phyloP scores from a whole-genome alignment of 768 basidiomycete species.

The Xerocomellus intermedius region DNA sequence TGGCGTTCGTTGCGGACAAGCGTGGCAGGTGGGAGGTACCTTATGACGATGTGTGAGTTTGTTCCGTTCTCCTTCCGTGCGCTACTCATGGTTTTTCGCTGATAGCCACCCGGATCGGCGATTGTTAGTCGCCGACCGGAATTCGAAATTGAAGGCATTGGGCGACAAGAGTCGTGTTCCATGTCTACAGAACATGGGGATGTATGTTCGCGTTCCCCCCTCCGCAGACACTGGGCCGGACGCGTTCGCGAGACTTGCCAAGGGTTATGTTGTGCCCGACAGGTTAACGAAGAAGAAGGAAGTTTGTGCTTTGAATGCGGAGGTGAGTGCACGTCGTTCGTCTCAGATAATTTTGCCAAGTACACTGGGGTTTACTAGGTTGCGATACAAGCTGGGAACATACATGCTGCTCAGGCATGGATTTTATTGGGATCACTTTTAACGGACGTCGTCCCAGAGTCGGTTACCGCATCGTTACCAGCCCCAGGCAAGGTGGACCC shows the following conservation, averaged over 20 bases:
- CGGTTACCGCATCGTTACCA: slow-evolving; percentile 27
- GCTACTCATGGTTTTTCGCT: not conserved
- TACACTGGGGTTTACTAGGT: slow-evolving; percentile 34
- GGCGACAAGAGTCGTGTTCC: slow-evolving; percentile 57
- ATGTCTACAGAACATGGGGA: slow-evolving; percentile 56
- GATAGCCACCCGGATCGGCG: slow-evolving; percentile 38
- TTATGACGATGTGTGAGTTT: slow-evolving; percentile 74
- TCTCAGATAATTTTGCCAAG: not conserved
- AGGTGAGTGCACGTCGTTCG: slow-evolving; percentile 35
- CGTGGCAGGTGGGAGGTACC: slow-evolving; percentile 60
- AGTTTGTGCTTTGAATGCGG: slow-evolving; percentile 61
- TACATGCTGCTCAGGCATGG: slow-evolving; percentile 65
- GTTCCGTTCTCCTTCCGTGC: not conserved
- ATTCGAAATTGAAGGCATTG: slow-evolving; percentile 49
- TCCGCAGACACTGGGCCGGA: slow-evolving; percentile 31
- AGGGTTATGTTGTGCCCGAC: slow-evolving; percentile 50
- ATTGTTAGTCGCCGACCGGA: slow-evolving; percentile 26
- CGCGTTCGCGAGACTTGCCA: slow-evolving; percentile 59
- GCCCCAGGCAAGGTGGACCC: slow-evolving; percentile 16
- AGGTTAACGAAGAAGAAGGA: slow-evolving; percentile 37
- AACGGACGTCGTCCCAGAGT: slow-evolving; percentile 44
- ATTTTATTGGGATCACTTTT: slow-evolving; percentile 58
- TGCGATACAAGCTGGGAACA: slow-evolving; percentile 58
- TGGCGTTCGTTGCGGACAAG: slow-evolving; percentile 67
- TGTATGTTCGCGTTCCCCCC: slow-evolving; percentile 30